Conservation (phyloP, 768 basidiomycete genomes). For the Dentipellis sp. region DNA sequence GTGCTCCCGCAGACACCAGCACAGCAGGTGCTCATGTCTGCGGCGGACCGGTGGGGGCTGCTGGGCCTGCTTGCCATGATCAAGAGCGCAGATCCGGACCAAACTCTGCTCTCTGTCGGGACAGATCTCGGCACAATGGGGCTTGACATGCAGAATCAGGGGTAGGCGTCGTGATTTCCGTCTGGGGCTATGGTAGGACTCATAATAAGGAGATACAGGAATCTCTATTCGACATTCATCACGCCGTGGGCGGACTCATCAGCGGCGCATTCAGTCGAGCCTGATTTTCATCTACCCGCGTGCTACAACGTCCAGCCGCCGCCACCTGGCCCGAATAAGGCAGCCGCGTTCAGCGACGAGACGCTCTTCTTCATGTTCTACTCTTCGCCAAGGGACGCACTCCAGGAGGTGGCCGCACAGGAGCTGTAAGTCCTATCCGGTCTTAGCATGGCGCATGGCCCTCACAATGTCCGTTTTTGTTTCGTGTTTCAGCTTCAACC, state of each 20-base stretch:
- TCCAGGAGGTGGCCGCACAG: conserved; percentile 88
- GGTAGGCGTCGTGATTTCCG: conserved; percentile 40
- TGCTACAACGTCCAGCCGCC: conserved; percentile 89
- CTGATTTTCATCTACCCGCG: conserved; percentile 78
- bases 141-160: conserved; percentile 71
- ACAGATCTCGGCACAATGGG: conserved; percentile 87
- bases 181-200: neutral
- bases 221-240: conserved; percentile 83
- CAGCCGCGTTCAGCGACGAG: conserved; percentile 81
- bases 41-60: conserved; percentile 16
- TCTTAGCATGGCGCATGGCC: neutral
- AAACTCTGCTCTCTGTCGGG: conserved; percentile 71
- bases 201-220: conserved; percentile 29
- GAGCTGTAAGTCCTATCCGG: conserved; percentile 63
- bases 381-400: conserved; percentile 77
- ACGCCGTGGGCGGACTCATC: conserved; percentile 92
- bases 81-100: conserved; percentile 75
- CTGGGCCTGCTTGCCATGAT: conserved; percentile 77
- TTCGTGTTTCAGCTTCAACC: conserved; percentile 55
- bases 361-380: conserved; percentile 97
- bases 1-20: conserved; percentile 27
- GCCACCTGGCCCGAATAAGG: conserved; percentile 70
- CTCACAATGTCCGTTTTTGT: neutral
- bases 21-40: conserved; percentile 15
- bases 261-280: conserved; percentile 74